Evolutionary conservation across 305 asterid genomes (phyloP), one percentile per base, ranked within the genome.

Genomic region (Ajuga reptans): DNA sequence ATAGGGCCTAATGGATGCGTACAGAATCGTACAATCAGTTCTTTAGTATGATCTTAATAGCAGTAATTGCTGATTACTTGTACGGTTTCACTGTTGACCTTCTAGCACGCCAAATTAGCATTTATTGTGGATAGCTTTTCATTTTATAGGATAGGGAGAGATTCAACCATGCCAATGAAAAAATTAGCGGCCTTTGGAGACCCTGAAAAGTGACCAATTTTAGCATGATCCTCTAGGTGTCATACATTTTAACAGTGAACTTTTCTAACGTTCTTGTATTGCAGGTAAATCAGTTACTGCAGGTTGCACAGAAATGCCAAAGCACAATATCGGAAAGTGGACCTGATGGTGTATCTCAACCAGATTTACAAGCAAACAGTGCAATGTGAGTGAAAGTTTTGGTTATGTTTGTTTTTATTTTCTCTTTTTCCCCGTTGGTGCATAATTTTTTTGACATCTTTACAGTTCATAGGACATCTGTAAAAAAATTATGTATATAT

Each of bases 221-320:
- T 68, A 21, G 43, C 68, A 52, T 57, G 21, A 50, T 57, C 49
- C 4, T 55, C 63, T 21, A 34, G 63, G 49, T 41, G 11, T 58
- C 1, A 18, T 41, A 14, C 17, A n/a, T 56, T 49, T 27, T 29
- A 18, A 55, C 41, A 14, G 15, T 53, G 36, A 68, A 37, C 37
- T 76, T 72, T 67, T 42, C 45, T 55, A 70, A 53, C 24, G 49
- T 55, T 34, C 59, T 62, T 75, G 52, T 75, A 14, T 42, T 72
- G 79, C 87, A 92, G 98, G 98, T 90, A 68, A 88, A 88, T 84
- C 95, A 88, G 76, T 78, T 92, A 53, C 84, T 92, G 37, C 97
- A 88, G 82, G 97, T 90, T 65, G 98, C 98, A 37, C 97, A 90
- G 72, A 90, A 88, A 84, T 92, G 97, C 83, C 97, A 88, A 55